phyloP scores from a whole-genome alignment of 1,284 basidiomycete genomes.

The Porodaedalea pini region DNA sequence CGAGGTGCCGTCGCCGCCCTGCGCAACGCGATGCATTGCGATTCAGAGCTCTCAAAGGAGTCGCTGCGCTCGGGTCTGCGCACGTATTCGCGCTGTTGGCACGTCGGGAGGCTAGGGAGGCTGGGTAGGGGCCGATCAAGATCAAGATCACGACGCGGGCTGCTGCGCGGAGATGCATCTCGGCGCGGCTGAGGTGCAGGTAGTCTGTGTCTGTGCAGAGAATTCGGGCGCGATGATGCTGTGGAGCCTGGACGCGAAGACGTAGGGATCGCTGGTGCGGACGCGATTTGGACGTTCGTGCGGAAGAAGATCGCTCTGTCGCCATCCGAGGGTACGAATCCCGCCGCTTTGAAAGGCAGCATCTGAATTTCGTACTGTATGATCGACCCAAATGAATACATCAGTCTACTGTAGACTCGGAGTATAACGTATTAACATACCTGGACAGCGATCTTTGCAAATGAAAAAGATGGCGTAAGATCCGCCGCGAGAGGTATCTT shows the following conservation, averaged over 20 bases:
- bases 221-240: not conserved
- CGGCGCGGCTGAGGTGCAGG: not conserved
- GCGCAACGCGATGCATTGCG: too few relatives aligned
- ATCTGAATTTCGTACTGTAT: constrained; percentile 15
- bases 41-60: too few relatives aligned
- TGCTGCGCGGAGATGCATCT: not conserved
- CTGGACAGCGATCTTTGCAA: constrained; percentile 10
- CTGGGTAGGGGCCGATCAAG: not conserved
- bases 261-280: not conserved
- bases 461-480: constrained; percentile 14
- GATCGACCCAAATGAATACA: not conserved
- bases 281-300: constrained; percentile 2
- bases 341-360: constrained; percentile 3
- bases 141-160: not conserved
- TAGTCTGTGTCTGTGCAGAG: not conserved
- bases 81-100: too few relatives aligned
- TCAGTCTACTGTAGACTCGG: not conserved
- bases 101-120: too few relatives aligned
- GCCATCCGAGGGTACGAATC: constrained; percentile 9
- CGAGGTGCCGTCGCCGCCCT: not conserved
- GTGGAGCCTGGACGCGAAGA: not conserved
- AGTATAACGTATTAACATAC: not conserved
- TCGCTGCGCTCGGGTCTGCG: not conserved
- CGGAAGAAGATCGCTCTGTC: constrained; percentile 9
- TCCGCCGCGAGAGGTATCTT: constrained; percentile 2